Evolutionary conservation across 1,284 basidiomycete species (phyloP), one percentile per base, ranked within the genome.

Genomic region (Ustilago shanxiensis): DNA sequence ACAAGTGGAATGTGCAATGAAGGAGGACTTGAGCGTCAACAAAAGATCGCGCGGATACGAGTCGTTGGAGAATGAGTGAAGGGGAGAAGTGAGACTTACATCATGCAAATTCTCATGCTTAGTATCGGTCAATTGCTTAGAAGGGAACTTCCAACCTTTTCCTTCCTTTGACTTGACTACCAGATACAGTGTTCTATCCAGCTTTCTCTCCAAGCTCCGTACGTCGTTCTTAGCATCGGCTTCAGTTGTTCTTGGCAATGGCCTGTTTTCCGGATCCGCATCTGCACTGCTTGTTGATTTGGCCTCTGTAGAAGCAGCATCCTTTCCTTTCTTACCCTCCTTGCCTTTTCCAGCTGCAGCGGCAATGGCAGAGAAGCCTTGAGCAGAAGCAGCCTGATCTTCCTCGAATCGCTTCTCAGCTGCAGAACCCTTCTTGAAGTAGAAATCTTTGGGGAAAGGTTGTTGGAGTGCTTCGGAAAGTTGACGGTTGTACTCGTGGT

Each of bases 381-480:
- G 71, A 24, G 75, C 31, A 31, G 66, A 53, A 58, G 60, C 61
- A 3, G 67, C 60, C 50, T 77, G 75, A 3, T 86, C 85, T 44
- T 87, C 87, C 77, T 92, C 89, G 85, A 95, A 98, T 55, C 92
- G 90, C 47, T 91, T 91, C 85, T 95, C 92, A 35, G 96, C 90
- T 3, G 94, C 89, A 0, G 94, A 94, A 0, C 95, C 95, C 67
- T 92, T 91, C 87, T 95, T 95, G 89, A 98, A 98, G 89, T 97
- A 98, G 87, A 97, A 96, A 49, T 94, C 91, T 64, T 91, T 90
- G 18, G 94, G 92, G 86, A 95, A 92, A 0, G 95, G 95, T 83
- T 95, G 95, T 84, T 93, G 92, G 47, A 98, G 88, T 6, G 94
- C 92, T 78, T 93, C 92, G 75, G 91, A 90, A 75, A 98, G 90